phyloP scores from a whole-genome alignment of 108 stramenopile genomes.

The Cylindrotheca closterium region DNA sequence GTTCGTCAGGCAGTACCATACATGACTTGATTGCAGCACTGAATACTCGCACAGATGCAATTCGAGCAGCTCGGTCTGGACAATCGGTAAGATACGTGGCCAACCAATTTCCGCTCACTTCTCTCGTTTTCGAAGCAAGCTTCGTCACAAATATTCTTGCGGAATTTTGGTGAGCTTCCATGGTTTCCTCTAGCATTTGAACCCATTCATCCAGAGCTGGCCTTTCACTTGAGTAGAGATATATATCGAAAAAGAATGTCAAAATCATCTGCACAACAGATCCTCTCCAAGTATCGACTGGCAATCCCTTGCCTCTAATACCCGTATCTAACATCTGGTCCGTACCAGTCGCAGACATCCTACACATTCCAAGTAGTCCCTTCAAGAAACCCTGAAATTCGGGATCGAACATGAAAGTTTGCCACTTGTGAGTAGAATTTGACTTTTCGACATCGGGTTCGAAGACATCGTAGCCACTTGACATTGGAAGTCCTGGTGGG shows the following conservation, averaged over 20 bases:
- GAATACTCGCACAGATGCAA: slow-evolving; percentile 68
- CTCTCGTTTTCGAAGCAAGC: slow-evolving; percentile 59
- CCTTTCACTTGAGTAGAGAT: slow-evolving; percentile 70
- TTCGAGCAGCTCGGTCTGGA: slow-evolving; percentile 59
- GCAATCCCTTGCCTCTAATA: slow-evolving; percentile 16
- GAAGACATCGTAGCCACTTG: slow-evolving; percentile 81
- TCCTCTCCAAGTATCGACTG: slow-evolving; percentile 39
- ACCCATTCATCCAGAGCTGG: slow-evolving; percentile 55
- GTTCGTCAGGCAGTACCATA: slow-evolving; percentile 46
- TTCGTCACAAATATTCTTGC: slow-evolving; percentile 53
- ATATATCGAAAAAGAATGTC: slow-evolving; percentile 72
- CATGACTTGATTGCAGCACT: slow-evolving; percentile 49
- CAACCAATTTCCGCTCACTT: slow-evolving; percentile 74
- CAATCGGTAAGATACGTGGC: slow-evolving; percentile 78
- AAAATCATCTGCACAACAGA: slow-evolving; percentile 55
- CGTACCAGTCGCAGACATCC: slow-evolving; percentile 3
- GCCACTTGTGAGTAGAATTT: slow-evolving; percentile 85
- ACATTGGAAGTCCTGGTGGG: slow-evolving; percentile 19
- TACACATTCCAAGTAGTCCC: slow-evolving; percentile 65
- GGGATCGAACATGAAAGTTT: slow-evolving; percentile 87
- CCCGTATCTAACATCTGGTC: slow-evolving; percentile 3
- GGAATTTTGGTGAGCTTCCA: slow-evolving; percentile 36
- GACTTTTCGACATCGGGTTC: slow-evolving; percentile 74
- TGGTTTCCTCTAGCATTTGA: slow-evolving; percentile 44
- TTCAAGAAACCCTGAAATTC: slow-evolving; percentile 89